Percentiles rank a stretch among this genome's conserved stretches.
phyloP scores from a whole-genome alignment of 2,329 filamentous ascomycete species.

The Diplodia sapinea region DNA sequence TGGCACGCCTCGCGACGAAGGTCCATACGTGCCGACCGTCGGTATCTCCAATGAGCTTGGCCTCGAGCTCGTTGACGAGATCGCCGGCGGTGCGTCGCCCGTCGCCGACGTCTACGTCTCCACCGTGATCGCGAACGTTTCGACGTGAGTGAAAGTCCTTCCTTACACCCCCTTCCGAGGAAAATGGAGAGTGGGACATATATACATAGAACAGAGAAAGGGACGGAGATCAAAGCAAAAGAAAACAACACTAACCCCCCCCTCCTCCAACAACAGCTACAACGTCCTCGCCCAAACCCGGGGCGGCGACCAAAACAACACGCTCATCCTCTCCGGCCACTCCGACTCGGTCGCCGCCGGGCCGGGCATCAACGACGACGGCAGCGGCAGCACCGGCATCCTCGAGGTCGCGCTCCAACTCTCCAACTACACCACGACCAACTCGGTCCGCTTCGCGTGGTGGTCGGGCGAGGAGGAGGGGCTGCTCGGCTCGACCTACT shows the following conservation, averaged over 20 bases:
- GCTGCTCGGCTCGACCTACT: conserved; percentile 65
- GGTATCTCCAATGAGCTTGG: conserved; percentile 68
- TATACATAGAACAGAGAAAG: background rate
- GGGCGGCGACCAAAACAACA: conserved; percentile 63
- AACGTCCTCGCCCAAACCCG: conserved; percentile 68
- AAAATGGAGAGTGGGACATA: background rate
- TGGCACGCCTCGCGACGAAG: conserved; percentile 51
- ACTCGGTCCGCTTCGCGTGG: conserved; percentile 70
- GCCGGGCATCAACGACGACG: conserved; percentile 80
- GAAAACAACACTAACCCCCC: conserved; percentile 34
- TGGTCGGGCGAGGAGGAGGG: conserved; percentile 70
- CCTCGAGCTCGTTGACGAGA: conserved; percentile 58
- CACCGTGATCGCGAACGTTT: conserved; percentile 53
- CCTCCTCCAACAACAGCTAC: conserved; percentile 35
- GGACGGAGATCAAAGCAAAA: background rate
- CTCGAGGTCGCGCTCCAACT: conserved; percentile 66
- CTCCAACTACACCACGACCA: conserved; percentile 73
- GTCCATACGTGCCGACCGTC: conserved; percentile 68
- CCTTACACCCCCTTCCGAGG: background rate
- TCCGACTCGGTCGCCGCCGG: conserved; percentile 66
- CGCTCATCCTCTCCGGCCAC: conserved; percentile 65
- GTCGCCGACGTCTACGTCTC: conserved; percentile 48
- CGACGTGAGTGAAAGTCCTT: conserved; percentile 47
- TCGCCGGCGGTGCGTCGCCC: conserved; percentile 52
- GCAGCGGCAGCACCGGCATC: conserved; percentile 68